Percentiles rank a stretch among this genome's conserved stretches.
Evolutionary conservation across 2,329 filamentous ascomycete species (phyloP).

Genomic region (Acephala macrosclerotiorum): DNA sequence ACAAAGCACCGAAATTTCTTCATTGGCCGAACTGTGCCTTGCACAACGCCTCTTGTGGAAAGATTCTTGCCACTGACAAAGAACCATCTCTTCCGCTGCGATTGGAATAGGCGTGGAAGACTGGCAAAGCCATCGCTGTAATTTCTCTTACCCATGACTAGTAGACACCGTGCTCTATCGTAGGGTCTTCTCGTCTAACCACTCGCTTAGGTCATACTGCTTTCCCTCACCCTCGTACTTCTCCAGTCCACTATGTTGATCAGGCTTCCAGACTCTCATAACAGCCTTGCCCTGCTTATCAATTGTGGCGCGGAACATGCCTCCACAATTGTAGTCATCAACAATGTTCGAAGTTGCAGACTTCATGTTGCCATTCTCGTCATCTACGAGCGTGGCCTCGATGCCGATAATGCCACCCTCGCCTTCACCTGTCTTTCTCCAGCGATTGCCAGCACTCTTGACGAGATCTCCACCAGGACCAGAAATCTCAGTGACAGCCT

Average conservation of each 20-base stretch:
- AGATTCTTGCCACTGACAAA: not conserved
- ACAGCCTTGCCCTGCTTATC: slow-evolving; percentile 64
- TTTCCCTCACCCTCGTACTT: slow-evolving; percentile 43
- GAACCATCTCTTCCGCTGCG: not conserved
- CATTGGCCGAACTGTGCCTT: not conserved
- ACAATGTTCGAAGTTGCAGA: slow-evolving; percentile 61
- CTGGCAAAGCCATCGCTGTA: not conserved
- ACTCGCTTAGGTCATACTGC: slow-evolving; percentile 42
- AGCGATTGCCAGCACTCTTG: slow-evolving; percentile 75
- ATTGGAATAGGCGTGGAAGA: not conserved
- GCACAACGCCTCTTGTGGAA: not conserved
- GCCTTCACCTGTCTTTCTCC: slow-evolving; percentile 78
- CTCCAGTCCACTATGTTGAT: slow-evolving; percentile 41
- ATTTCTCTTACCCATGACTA: not conserved
- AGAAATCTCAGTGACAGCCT: slow-evolving; percentile 69
- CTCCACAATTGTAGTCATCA: slow-evolving; percentile 84
- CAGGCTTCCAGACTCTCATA: slow-evolving; percentile 61
- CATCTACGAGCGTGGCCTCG: slow-evolving; percentile 60
- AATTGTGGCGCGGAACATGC: slow-evolving; percentile 86
- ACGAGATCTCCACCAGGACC: slow-evolving; percentile 78
- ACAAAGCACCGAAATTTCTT: not conserved
- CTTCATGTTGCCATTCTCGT: slow-evolving; percentile 51
- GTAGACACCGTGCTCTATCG: not conserved
- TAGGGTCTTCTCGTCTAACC: slow-evolving; percentile 35
- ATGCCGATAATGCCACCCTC: slow-evolving; percentile 88